Conservation (phyloP, 2,329 filamentous ascomycete genomes). For the Fusarium pseudograminearum region DNA sequence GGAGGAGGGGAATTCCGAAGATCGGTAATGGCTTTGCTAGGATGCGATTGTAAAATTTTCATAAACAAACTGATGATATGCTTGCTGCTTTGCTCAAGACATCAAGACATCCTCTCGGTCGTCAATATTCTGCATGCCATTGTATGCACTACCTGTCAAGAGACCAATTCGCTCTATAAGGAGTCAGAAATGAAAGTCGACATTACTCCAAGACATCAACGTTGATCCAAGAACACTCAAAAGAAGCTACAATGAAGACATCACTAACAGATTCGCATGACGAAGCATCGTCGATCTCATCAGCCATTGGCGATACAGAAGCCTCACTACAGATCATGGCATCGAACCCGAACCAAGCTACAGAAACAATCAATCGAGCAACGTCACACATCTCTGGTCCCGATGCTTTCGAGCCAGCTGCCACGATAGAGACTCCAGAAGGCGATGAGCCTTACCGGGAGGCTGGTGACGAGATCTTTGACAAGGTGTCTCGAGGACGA, state of each 20-base stretch:
- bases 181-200: not conserved
- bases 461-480: constrained; percentile 68
- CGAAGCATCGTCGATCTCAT: constrained; percentile 7
- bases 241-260: constrained; percentile 17
- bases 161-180: not conserved
- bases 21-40: constrained; percentile 3
- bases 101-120: not conserved
- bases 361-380: constrained; percentile 39
- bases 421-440: constrained; percentile 8
- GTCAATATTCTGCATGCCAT: not conserved
- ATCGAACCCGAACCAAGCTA: not conserved
- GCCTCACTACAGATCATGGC: not conserved
- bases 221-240: not conserved
- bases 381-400: constrained; percentile 50
- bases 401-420: constrained; percentile 45
- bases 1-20: constrained; percentile 8
- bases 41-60: constrained; percentile 4
- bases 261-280: constrained; percentile 1
- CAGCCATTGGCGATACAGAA: constrained; percentile 3
- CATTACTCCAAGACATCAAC: not conserved
- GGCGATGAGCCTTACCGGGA: constrained; percentile 42
- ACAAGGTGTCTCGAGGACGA: constrained; percentile 68
- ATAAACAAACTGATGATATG: not conserved
- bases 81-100: not conserved
- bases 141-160: not conserved